Conservation (phyloP, 257 asterid genomes). For the Solanum chilense region DNA sequence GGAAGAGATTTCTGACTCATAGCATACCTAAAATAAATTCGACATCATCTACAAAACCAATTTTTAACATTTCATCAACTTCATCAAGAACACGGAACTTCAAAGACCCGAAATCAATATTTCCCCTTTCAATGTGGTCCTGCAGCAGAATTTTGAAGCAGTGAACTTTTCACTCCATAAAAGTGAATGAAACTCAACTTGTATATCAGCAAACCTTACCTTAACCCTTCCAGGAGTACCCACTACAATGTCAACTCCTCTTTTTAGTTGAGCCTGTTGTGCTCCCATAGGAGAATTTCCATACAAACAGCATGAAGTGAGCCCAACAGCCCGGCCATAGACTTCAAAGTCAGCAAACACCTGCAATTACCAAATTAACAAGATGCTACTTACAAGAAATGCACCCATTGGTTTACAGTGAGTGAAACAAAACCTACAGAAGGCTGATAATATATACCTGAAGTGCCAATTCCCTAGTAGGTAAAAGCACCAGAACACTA, state of each 20-base stretch:
- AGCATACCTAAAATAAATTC: conserved; percentile 83
- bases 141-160: conserved; percentile 13
- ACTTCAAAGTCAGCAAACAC: conserved; percentile 65
- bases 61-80: conserved; percentile 98
- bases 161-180: background rate
- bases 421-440: background rate
- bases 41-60: conserved; percentile 99
- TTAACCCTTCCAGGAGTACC: conserved; percentile 96
- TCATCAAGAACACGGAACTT: conserved; percentile 96
- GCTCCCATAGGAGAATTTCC: conserved; percentile 71
- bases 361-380: conserved; percentile 15
- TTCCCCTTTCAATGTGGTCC: conserved; percentile 87
- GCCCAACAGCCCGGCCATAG: conserved; percentile 74
- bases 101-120: conserved; percentile 59
- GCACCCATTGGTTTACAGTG: background rate
- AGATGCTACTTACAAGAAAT: background rate
- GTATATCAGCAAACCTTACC: conserved; percentile 21
- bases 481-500: conserved; percentile 86
- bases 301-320: conserved; percentile 70
- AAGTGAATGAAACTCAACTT: background rate
- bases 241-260: conserved; percentile 83
- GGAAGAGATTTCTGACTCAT: background rate
- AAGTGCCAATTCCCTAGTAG: conserved; percentile 91
- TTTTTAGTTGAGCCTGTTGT: conserved; percentile 50
- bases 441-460: conserved; percentile 38